These are phyloP conservation scores for Pythium scleroteichum DNA, from an alignment of 352 stramenopile species.

Conservation along the genomic window DNA sequence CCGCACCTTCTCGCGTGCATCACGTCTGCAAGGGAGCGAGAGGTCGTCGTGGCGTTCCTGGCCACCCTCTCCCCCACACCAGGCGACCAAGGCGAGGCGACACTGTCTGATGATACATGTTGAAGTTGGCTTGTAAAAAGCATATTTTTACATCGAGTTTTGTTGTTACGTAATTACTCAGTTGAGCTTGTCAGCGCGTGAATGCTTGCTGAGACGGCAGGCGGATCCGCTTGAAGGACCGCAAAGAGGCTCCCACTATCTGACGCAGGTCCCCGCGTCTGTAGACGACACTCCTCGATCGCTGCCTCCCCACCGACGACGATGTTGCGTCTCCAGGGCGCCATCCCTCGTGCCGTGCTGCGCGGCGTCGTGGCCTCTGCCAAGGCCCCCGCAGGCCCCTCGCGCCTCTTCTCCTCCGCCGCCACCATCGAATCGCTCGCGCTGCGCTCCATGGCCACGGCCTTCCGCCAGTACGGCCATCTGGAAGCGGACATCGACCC, in stretches of 20 bases:
- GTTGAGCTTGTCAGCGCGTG: slow-evolving; percentile 21
- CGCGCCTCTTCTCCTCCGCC: slow-evolving; percentile 30
- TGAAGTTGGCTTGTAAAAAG: slow-evolving; percentile 23
- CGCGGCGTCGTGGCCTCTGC: slow-evolving; percentile 22
- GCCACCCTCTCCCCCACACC: slow-evolving; percentile 20
- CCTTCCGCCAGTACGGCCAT: slow-evolving; percentile 78
- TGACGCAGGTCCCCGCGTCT: too few relatives aligned
- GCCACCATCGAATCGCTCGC: slow-evolving; percentile 65
- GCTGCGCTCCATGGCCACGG: slow-evolving; percentile 60
- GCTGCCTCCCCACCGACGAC: background rate
- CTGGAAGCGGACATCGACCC: slow-evolving; percentile 75
- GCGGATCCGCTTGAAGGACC: slow-evolving; percentile 6
- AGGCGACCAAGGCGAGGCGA: too few relatives aligned
- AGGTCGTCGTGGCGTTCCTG: slow-evolving; percentile 37
- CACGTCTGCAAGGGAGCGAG: slow-evolving; percentile 30
- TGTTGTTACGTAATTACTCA: slow-evolving; percentile 21
- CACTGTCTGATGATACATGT: slow-evolving; percentile 3
- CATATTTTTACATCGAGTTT: too few relatives aligned
- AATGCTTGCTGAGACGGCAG: slow-evolving; percentile 5
- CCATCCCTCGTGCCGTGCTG: slow-evolving; percentile 31
- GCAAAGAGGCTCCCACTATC: slow-evolving; percentile 10
- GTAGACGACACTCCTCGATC: slow-evolving; percentile 19
- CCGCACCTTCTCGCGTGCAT: slow-evolving; percentile 39
- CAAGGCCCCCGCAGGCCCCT: background rate
- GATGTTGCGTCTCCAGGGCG: slow-evolving; percentile 67